Percentiles rank a stretch among this genome's conserved stretches.
These are phyloP conservation scores for Fusarium bulbicola DNA, from an alignment of 2,329 filamentous ascomycete species.

Conservation along the genomic window DNA sequence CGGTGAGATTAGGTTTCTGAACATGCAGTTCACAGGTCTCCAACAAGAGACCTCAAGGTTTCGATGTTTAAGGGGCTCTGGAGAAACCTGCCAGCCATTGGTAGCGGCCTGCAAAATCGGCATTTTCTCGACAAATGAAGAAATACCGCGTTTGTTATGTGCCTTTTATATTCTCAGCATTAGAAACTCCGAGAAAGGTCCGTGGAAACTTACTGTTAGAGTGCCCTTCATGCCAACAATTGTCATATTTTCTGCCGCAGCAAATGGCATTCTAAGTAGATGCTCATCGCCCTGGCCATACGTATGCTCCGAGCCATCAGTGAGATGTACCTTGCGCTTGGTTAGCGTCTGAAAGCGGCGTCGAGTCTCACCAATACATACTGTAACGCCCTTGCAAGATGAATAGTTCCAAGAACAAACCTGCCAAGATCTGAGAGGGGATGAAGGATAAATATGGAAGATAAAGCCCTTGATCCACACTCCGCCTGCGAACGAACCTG, in stretches of 20 bases:
- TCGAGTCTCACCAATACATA: neutral
- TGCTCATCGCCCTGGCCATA: rapidly evolving
- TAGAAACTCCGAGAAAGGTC: rapidly evolving
- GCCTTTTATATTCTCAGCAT: neutral
- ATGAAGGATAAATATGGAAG: too few species aligned
- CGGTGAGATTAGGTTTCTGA: neutral
- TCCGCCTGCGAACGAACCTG: rapidly evolving
- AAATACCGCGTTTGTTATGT: neutral
- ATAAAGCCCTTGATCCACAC: too few species aligned
- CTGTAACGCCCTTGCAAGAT: too few species aligned
- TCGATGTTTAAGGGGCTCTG: too few species aligned
- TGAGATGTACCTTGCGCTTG: neutral
- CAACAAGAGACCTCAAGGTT: neutral
- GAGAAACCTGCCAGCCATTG: too few species aligned
- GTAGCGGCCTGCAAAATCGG: neutral
- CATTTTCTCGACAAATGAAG: neutral
- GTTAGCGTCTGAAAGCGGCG: rapidly evolving
- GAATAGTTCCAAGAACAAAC: too few species aligned
- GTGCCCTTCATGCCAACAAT: rapidly evolving
- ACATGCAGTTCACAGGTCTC: neutral
- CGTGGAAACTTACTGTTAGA: neutral
- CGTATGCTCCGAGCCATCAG: neutral
- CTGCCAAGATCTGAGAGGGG: too few species aligned
- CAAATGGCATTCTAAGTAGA: neutral
- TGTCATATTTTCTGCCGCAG: rapidly evolving